These are phyloP conservation scores for Oemleria cerasiformis DNA, from an alignment of 306 rosid genomes.

Conservation along the genomic window DNA sequence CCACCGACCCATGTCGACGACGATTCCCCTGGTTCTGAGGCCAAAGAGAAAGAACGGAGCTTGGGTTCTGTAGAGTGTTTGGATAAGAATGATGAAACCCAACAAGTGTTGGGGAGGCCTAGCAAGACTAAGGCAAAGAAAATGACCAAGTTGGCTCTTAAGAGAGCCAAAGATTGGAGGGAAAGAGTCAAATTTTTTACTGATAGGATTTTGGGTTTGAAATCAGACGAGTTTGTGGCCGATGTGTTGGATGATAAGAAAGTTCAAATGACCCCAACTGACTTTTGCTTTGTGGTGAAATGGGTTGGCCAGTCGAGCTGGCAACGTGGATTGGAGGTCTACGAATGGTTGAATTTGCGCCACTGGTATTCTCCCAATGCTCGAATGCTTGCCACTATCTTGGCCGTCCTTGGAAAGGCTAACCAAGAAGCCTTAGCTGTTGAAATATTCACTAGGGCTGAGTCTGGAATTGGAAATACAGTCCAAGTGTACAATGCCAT, in stretches of 20 bases:
- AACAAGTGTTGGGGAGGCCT: slow-evolving; percentile 45
- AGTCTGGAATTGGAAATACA: slow-evolving; percentile 45
- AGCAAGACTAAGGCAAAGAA: slow-evolving; percentile 59
- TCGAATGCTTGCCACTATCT: slow-evolving; percentile 82
- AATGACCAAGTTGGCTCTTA: slow-evolving; percentile 77
- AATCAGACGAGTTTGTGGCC: slow-evolving; percentile 72
- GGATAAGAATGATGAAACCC: slow-evolving; percentile 40
- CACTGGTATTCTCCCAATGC: slow-evolving; percentile 90
- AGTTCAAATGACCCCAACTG: slow-evolving; percentile 85
- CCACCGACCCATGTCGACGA: slow-evolving; percentile 24
- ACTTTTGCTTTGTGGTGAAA: slow-evolving; percentile 86
- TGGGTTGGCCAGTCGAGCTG: slow-evolving; percentile 73
- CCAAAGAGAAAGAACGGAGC: slow-evolving; percentile 26
- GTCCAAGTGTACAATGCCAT: slow-evolving; percentile 90
- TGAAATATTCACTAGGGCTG: slow-evolving; percentile 68
- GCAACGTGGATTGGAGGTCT: slow-evolving; percentile 89
- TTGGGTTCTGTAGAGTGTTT: slow-evolving; percentile 17
- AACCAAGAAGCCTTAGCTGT: slow-evolving; percentile 75
- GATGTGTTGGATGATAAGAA: slow-evolving; percentile 70
- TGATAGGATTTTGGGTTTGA: slow-evolving; percentile 63
- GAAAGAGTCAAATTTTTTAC: slow-evolving; percentile 73
- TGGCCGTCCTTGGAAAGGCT: slow-evolving; percentile 86
- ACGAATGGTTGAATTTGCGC: slow-evolving; percentile 79
- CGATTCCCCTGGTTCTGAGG: slow-evolving; percentile 20
- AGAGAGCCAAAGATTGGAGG: slow-evolving; percentile 84